Evolutionary conservation across 306 rosid genomes (phyloP), one percentile per base, ranked within the genome.

Genomic region (Citrullus amarus): DNA sequence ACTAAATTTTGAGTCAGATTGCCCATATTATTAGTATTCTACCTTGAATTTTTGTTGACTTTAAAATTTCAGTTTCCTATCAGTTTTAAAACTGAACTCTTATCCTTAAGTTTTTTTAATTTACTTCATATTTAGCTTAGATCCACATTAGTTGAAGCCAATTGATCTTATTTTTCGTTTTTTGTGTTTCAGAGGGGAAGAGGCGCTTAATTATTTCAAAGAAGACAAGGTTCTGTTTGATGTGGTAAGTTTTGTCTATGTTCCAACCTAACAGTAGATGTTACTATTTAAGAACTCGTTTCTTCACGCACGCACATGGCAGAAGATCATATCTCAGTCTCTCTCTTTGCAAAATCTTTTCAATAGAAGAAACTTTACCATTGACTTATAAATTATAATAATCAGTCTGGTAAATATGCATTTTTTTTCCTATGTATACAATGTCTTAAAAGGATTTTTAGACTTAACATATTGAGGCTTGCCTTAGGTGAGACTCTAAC

Each of bases 121-220:
- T 20, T 22, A 70, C 28, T 46, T 22, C 39, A 5, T 6, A 46
- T 6, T 46, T 39, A 71, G 57, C 25, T 13, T 32, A 22, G 28
- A 25, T 25, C 28, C 58, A 13, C 57, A 22, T 14, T 22, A 6
- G 14, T 46, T 71, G 13, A 46, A 71, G 39, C 41, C 57, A 14
- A 8, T 46, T 48, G 50, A 54, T 53, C 50, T 18, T 58, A 1
- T 9, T 58, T 60, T 41, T 3, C 6, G 25, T 78, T 3, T 56
- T 70, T 38, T 76, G 50, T 51, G 82, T 79, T 66, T 79, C 87
- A 91, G 97, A 48, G 98, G 98, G 77, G 82, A 92, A 82, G 97
- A 94, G 78, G 98, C 98, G 0, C 92, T 92, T 72, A 73, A 88
- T 71, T 94, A 94, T 88, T 94, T 94, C 87, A 86, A 83, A 36